Evolutionary conservation across 768 basidiomycete species (phyloP).

Genomic region (Suillus weaverae): DNA sequence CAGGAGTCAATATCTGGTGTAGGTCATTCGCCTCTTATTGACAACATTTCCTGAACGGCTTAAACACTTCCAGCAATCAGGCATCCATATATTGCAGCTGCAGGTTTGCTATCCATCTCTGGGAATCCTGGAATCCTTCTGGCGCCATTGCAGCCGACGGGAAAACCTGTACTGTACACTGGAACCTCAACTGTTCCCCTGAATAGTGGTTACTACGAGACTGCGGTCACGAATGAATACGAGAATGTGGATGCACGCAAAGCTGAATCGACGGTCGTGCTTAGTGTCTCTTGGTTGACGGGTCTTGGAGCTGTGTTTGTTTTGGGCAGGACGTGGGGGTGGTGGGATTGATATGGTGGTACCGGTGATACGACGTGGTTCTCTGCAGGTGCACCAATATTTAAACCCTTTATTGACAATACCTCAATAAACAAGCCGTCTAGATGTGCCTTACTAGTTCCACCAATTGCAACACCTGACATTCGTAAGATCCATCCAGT

Average conservation of each 20-base stretch:
- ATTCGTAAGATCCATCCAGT: neutral
- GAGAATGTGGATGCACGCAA: neutral
- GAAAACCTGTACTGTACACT: neutral
- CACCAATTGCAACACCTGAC: neutral
- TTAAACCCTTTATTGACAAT: neutral
- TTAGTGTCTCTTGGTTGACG: neutral
- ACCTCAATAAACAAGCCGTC: neutral
- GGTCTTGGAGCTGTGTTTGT: constrained; percentile 3
- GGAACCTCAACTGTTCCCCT: neutral
- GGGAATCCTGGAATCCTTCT: neutral
- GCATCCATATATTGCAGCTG: constrained; percentile 4
- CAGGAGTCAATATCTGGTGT: neutral
- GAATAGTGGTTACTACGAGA: neutral
- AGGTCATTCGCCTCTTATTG: neutral
- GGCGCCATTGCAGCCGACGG: neutral
- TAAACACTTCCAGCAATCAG: neutral
- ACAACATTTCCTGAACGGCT: neutral
- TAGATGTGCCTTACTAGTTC: neutral
- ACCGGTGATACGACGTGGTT: neutral
- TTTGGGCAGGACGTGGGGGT: constrained; percentile 5
- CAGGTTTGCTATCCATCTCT: neutral
- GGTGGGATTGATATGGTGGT: neutral
- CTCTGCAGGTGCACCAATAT: neutral
- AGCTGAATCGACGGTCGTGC: neutral
- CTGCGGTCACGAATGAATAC: neutral